phyloP scores from a whole-genome alignment of 768 basidiomycete genomes.

The Naganishia friedmannii region DNA sequence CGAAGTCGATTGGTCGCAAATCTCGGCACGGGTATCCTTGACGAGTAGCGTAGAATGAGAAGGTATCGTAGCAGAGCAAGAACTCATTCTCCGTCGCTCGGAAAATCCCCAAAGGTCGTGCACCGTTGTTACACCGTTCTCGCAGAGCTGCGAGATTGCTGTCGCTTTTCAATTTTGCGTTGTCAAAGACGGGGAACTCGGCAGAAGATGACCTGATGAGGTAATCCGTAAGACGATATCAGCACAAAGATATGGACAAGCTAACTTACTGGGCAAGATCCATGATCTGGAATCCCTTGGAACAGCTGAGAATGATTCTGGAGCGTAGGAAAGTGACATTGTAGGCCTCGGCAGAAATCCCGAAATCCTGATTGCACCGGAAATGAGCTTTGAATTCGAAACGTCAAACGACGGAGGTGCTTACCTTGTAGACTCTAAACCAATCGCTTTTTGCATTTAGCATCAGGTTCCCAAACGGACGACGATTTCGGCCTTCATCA shows the following conservation, averaged over 20 bases:
- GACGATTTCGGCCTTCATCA: slow-evolving; percentile 54
- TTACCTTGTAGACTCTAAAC: slow-evolving; percentile 83
- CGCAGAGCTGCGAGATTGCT: slow-evolving; percentile 64
- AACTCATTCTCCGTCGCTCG: slow-evolving; percentile 82
- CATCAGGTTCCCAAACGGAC: slow-evolving; percentile 44
- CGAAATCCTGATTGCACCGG: slow-evolving; percentile 64
- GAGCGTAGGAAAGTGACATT: slow-evolving; percentile 89
- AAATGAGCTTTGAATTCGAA: slow-evolving; percentile 7
- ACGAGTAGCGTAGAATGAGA: slow-evolving; percentile 86
- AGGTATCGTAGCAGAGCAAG: slow-evolving; percentile 66
- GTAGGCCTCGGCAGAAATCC: slow-evolving; percentile 84
- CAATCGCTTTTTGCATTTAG: slow-evolving; percentile 79
- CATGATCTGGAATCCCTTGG: slow-evolving; percentile 96
- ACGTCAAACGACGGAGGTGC: slow-evolving; percentile 29
- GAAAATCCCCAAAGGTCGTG: slow-evolving; percentile 85
- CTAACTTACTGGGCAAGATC: slow-evolving; percentile 77
- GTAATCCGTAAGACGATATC: slow-evolving; percentile 1
- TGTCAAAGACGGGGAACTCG: slow-evolving; percentile 69
- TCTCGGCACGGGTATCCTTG: slow-evolving; percentile 79
- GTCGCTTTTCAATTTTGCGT: slow-evolving; percentile 61
- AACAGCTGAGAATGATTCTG: slow-evolving; percentile 78
- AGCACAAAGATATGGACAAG: slow-evolving; percentile 10
- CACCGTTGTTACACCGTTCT: slow-evolving; percentile 70
- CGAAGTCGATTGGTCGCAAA: slow-evolving; percentile 81
- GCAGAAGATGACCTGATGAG: slow-evolving; percentile 71